phyloP scores from a whole-genome alignment of 768 basidiomycete species.

The Naganishia onofrii region DNA sequence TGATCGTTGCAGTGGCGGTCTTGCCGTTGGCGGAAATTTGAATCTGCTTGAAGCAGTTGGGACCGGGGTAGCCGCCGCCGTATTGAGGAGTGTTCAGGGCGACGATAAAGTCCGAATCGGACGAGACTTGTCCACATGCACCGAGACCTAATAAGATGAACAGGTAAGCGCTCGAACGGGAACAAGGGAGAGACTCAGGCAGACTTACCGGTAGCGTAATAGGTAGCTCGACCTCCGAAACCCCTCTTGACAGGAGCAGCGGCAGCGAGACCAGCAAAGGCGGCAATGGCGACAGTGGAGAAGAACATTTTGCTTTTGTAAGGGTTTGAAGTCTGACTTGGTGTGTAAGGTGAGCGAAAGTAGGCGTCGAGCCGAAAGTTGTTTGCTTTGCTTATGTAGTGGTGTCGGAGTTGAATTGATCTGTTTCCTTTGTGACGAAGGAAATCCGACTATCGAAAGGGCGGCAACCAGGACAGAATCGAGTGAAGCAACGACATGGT shows the following conservation, averaged over 20 bases:
- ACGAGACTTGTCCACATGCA: constrained; percentile 53
- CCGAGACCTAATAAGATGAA: constrained; percentile 52
- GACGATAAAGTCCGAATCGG: constrained; percentile 53
- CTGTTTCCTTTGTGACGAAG: constrained; percentile 12
- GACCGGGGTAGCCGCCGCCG: constrained; percentile 64
- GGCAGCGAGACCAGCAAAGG: constrained; percentile 3
- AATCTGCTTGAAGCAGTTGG: constrained; percentile 64
- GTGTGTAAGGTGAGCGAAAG: neutral
- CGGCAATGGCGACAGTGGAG: constrained; percentile 18
- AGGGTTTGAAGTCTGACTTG: neutral
- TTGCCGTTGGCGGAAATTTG: constrained; percentile 65
- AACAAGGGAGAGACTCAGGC: neutral
- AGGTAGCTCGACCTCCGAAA: constrained; percentile 50
- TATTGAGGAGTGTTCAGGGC: constrained; percentile 56
- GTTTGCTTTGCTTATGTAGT: neutral
- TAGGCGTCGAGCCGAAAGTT: constrained; percentile 7
- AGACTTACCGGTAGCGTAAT: constrained; percentile 50
- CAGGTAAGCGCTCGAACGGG: neutral
- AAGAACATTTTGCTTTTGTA: constrained; percentile 11
- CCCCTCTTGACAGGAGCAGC: constrained; percentile 34
- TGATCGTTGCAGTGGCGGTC: constrained; percentile 61
- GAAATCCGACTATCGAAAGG: neutral
- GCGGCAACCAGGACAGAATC: constrained; percentile 18
- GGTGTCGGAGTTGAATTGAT: constrained; percentile 16
- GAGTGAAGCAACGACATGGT: neutral